These are phyloP conservation scores for Aspergillus ruber DNA, from an alignment of 2,329 filamentous ascomycete species.

Conservation along the genomic window DNA sequence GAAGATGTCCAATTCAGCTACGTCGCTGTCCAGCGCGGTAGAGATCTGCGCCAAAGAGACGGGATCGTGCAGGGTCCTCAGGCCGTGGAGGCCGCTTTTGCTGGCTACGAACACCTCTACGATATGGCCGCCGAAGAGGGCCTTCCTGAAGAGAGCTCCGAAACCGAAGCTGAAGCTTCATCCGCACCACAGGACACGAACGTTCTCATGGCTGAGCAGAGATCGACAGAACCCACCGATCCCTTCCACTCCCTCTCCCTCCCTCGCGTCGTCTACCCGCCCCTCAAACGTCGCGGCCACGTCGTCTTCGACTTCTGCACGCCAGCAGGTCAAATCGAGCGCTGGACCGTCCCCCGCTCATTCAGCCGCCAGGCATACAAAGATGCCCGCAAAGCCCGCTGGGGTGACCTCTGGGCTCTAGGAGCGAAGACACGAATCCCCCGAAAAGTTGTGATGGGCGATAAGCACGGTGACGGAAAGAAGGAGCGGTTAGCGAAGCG, in stretches of 20 bases:
- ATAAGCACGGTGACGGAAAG: constrained; percentile 34
- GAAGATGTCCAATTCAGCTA: constrained; percentile 92
- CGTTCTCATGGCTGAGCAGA: neutral
- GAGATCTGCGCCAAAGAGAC: constrained; percentile 46
- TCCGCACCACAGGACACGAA: constrained; percentile 1
- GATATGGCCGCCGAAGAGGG: constrained; percentile 14
- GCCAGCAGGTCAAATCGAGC: constrained; percentile 73
- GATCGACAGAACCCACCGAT: constrained; percentile 12
- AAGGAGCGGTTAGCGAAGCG: constrained; percentile 35
- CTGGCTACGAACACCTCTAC: constrained; percentile 57
- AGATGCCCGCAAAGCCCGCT: constrained; percentile 80
- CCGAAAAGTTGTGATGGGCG: constrained; percentile 57
- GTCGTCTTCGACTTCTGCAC: constrained; percentile 89
- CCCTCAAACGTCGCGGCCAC: constrained; percentile 82
- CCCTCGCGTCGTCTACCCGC: constrained; percentile 69
- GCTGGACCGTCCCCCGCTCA: constrained; percentile 84
- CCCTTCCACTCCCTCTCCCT: constrained; percentile 57
- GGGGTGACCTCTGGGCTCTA: constrained; percentile 94
- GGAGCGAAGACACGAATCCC: constrained; percentile 78
- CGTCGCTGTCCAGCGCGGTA: constrained; percentile 73
- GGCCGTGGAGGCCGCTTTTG: constrained; percentile 62
- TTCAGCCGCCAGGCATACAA: constrained; percentile 78
- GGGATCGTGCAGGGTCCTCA: constrained; percentile 46
- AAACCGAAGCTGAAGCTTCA: constrained; percentile 5
- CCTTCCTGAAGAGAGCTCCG: neutral